Conservation (phyloP, 1,284 basidiomycete species). For the Irpex sp. region DNA sequence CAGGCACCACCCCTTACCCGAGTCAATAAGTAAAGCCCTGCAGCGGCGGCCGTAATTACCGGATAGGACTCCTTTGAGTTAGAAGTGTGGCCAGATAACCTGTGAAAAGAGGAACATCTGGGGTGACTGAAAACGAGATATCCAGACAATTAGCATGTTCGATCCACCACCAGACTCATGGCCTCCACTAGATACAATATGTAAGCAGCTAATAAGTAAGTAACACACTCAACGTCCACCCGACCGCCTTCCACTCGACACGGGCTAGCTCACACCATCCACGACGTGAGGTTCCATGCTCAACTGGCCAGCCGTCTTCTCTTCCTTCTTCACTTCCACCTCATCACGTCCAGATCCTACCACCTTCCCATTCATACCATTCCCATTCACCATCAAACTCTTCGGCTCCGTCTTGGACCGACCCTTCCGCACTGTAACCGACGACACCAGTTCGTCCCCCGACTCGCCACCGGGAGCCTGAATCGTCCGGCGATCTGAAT, state of each 20-base stretch:
- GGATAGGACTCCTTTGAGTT: background rate
- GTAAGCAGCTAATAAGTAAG: background rate
- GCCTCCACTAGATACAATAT: background rate
- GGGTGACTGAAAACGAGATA: background rate
- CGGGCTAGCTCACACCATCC: conserved; percentile 11
- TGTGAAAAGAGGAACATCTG: background rate
- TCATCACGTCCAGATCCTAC: conserved; percentile 10
- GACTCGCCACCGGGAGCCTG: conserved; percentile 22
- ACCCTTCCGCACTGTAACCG: too few relatives aligned
- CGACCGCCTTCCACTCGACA: conserved; percentile 1
- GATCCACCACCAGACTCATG: background rate
- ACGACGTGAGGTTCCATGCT: conserved; percentile 12
- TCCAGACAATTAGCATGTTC: background rate
- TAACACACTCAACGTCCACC: background rate
- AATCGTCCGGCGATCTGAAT: conserved; percentile 46
- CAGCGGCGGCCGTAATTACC: background rate
- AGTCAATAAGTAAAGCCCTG: background rate
- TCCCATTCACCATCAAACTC: background rate
- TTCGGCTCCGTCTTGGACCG: conserved; percentile 25
- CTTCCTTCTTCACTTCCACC: conserved; percentile 1
- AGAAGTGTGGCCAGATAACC: too few relatives aligned
- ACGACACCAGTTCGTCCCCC: conserved; percentile 23
- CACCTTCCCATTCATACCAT: background rate
- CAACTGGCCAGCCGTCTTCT: conserved; percentile 18
- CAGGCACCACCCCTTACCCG: background rate